phyloP scores from a whole-genome alignment of 306 rosid genomes.

The Cucurbita pepo region DNA sequence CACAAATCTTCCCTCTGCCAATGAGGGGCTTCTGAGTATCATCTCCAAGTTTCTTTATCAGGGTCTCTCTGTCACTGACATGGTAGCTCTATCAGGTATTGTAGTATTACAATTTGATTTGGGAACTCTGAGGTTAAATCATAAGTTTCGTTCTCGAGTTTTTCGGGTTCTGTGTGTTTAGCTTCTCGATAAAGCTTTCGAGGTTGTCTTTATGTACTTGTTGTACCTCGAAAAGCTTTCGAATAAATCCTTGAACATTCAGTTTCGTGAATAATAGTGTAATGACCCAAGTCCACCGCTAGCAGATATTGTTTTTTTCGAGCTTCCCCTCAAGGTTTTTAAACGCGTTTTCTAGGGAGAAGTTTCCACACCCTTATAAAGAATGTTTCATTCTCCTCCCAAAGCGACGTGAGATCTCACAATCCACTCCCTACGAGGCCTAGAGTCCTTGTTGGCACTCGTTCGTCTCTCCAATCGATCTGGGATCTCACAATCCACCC shows the following conservation, averaged over 20 bases:
- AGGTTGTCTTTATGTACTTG: neutral
- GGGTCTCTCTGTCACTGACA: slow-evolving; percentile 65
- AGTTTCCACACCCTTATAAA: too few relatives aligned
- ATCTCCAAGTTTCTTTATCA: slow-evolving; percentile 73
- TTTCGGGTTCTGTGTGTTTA: neutral
- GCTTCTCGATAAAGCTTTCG: neutral
- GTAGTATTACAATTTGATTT: neutral
- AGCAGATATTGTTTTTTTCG: too few relatives aligned
- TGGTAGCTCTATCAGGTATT: slow-evolving; percentile 73
- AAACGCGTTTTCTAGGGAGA: too few relatives aligned
- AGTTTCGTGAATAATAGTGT: too few relatives aligned
- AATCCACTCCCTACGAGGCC: too few relatives aligned
- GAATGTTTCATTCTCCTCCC: too few relatives aligned
- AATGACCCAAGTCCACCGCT: too few relatives aligned
- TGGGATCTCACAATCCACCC: too few relatives aligned
- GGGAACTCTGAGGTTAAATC: neutral
- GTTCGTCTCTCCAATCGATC: too few relatives aligned
- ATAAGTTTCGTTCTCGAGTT: neutral
- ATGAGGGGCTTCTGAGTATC: slow-evolving; percentile 34
- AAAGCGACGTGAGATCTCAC: too few relatives aligned
- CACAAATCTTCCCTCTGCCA: slow-evolving; percentile 48
- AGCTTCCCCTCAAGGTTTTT: too few relatives aligned
- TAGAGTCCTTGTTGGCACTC: too few relatives aligned
- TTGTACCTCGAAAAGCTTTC: neutral
- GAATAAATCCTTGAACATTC: neutral